Evolutionary conservation across 2,329 filamentous ascomycete species (phyloP).

Genomic region (Alternaria arbusti): DNA sequence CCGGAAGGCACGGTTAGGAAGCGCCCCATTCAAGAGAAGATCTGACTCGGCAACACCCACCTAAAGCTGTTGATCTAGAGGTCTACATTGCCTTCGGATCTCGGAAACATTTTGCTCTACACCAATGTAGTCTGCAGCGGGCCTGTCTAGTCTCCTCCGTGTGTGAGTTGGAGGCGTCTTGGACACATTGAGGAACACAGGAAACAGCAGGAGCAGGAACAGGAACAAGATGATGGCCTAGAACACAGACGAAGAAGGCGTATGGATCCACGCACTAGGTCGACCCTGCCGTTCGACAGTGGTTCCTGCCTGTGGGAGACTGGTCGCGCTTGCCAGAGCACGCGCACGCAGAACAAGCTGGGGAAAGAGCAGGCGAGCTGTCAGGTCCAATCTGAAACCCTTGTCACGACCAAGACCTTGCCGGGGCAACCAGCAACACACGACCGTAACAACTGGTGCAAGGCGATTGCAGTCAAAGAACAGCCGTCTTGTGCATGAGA

Average conservation of each 20-base stretch:
- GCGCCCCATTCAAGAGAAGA: not conserved
- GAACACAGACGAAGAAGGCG: not conserved
- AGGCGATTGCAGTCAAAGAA: not conserved
- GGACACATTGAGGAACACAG: not conserved
- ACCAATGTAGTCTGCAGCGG: not conserved
- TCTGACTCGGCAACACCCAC: not conserved
- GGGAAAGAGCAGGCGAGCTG: conserved; percentile 10
- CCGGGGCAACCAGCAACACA: not conserved
- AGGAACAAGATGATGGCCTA: not conserved
- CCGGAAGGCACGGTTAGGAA: not conserved
- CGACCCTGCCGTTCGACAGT: not conserved
- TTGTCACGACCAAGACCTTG: conserved; percentile 1
- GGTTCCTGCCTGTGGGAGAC: not conserved
- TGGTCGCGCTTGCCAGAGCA: conserved; percentile 2
- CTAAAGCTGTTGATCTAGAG: not conserved
- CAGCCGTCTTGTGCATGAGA: not conserved
- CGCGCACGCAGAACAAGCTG: not conserved
- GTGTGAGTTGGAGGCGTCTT: not conserved
- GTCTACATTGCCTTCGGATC: not conserved
- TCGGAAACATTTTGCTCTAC: not conserved
- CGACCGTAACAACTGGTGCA: not conserved
- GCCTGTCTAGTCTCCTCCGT: not conserved
- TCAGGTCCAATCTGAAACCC: conserved; percentile 13
- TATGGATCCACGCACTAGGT: not conserved
- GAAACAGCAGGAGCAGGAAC: not conserved